Percentiles rank a stretch among this genome's conserved stretches.
Conservation (phyloP, 106 monocot species). For the Amphibolis antarctica region DNA sequence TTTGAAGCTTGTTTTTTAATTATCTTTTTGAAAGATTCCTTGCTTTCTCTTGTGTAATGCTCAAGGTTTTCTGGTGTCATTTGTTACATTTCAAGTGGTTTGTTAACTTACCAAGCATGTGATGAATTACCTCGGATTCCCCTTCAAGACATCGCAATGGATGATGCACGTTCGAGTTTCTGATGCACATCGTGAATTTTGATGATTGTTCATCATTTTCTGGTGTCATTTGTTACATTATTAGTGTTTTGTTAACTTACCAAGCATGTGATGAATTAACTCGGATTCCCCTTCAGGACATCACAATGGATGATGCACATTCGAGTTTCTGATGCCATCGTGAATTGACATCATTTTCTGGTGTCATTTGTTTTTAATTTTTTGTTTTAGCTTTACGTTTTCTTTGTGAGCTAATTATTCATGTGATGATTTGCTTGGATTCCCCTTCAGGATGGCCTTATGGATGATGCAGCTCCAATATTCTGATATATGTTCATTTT, state of each 20-base stretch:
- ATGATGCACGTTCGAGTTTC: conserved; percentile 83
- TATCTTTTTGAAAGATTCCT: too few species aligned
- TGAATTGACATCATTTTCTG: not conserved
- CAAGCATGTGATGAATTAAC: conserved; percentile 61
- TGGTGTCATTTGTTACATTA: not conserved
- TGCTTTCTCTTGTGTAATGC: too few species aligned
- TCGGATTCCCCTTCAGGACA: conserved; percentile 99
- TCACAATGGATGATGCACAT: conserved; percentile 70
- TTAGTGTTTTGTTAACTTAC: not conserved
- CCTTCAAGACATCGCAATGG: conserved; percentile 77
- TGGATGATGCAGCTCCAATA: conserved; percentile 81
- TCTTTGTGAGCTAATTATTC: not conserved
- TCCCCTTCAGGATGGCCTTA: conserved; percentile 83
- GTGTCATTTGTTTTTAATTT: not conserved
- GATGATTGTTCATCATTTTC: not conserved
- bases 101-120: not conserved
- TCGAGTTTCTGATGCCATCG: conserved; percentile 71
- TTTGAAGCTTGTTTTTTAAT: too few species aligned
- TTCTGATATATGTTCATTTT: conserved; percentile 38
- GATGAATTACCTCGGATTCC: conserved; percentile 98
- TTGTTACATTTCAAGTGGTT: too few species aligned
- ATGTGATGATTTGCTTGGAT: conserved; percentile 81
- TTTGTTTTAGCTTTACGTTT: not conserved
- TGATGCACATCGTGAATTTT: conserved; percentile 34
- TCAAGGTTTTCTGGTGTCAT: too few species aligned